Evolutionary conservation across 2,329 filamentous ascomycete species (phyloP).

Genomic region (Sporothrix sp.): DNA sequence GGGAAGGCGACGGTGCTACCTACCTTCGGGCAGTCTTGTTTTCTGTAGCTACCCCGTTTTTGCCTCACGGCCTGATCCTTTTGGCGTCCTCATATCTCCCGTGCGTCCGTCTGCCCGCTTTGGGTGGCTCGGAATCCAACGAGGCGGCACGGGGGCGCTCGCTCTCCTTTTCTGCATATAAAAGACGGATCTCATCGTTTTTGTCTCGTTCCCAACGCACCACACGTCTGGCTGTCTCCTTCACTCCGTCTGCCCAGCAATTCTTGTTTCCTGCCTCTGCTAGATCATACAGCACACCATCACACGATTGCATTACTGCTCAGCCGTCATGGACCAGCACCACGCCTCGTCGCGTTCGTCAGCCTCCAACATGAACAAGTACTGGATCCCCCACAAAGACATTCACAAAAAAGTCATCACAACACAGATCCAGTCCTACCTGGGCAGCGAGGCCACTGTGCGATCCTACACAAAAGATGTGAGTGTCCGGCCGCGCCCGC

Average conservation of each 20-base stretch:
- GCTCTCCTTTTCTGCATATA: neutral
- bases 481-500: conserved; percentile 7
- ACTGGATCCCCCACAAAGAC: conserved; percentile 50
- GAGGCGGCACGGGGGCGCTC: neutral
- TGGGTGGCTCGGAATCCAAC: neutral
- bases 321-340: neutral
- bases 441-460: conserved; percentile 49
- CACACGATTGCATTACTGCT: neutral
- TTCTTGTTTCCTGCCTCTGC: neutral
- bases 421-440: conserved; percentile 47
- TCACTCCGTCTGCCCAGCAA: too few relatives aligned
- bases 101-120: neutral
- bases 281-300: too few relatives aligned
- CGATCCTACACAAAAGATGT: conserved; percentile 48
- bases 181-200: neutral
- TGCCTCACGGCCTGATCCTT: neutral
- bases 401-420: conserved; percentile 53
- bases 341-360: conserved; percentile 18
- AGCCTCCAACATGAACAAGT: conserved; percentile 41
- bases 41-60: neutral
- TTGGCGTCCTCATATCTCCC: neutral
- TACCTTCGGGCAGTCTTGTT: neutral
- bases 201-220: neutral
- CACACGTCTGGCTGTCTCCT: too few relatives aligned
- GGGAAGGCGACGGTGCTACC: neutral